Evolutionary conservation across 805 yeast species (phyloP), one percentile per base, ranked within the genome.

Genomic region (Nakazawaea wyomingensis): DNA sequence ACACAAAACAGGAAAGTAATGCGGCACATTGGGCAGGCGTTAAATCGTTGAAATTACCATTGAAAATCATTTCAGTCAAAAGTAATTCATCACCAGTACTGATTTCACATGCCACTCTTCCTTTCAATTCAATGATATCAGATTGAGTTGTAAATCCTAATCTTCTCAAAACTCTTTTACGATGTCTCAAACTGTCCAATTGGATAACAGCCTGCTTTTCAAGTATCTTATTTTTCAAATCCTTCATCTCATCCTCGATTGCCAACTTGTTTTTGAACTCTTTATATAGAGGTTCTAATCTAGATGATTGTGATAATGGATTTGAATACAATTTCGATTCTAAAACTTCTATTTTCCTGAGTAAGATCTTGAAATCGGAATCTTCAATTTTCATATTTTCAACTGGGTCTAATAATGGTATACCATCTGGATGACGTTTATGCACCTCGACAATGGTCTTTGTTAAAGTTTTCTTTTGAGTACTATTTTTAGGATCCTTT

Each of bases 91-190:
- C 88, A 47, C 96, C 97, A 18, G 95, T 84, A 53, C 91, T 81
- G 53, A 91, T 91, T 56, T 91, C 97, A 64, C 98, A 91, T 0
- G 96, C 97, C 44, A 93, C 98, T 60, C 98, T 78, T 44, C 99
- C 99, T 64, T 93, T 93, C 55, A 93, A 72, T 61, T 93, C 97
- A 50, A 93, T 95, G 48, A 93, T 82, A 62, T 93, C 99, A 49
- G 78, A 74, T 42, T 80, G 81, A 2, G 95, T 82, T 32, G 90
- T 82, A 66, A 93, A 93, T 0, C 93, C 97, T 30, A 93, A 74
- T 57, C 96, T 79, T 61, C 98, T 80, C 53, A 93, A 69, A 1
- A 95, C 98, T 55, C 98, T 75, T 62, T 89, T 91, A 55, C 99
- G 82, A 58, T 86, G 87, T 60, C 85, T 88, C 57, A 93, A 72